A percentile compares a stretch with the other conserved stretches of the same genome.
These are phyloP conservation scores for Tephrocybe sp. DNA, from an alignment of 768 basidiomycete genomes.

Conservation along the genomic window DNA sequence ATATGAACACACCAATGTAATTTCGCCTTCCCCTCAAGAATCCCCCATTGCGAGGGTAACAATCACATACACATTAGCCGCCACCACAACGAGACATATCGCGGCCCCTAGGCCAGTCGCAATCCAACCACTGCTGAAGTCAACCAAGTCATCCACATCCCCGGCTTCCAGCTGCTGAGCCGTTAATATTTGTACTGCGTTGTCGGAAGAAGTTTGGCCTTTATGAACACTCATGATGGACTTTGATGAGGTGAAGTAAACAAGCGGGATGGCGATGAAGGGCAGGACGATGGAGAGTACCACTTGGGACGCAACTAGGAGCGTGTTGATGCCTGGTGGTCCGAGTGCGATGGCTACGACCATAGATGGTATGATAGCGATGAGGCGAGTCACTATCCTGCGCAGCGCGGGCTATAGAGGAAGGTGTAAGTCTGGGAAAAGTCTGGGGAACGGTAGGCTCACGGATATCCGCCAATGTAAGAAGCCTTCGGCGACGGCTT, in stretches of 20 bases:
- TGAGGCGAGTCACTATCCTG: conserved; percentile 77
- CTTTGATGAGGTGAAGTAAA: conserved; percentile 73
- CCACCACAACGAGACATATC: conserved; percentile 66
- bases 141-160: conserved; percentile 41
- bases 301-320: conserved; percentile 89
- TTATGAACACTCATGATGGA: conserved; percentile 70
- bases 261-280: conserved; percentile 79
- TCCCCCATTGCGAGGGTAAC: conserved; percentile 43
- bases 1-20: not conserved
- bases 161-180: conserved; percentile 23
- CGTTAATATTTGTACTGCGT: not conserved
- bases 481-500: conserved; percentile 90
- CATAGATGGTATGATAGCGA: conserved; percentile 84
- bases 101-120: conserved; percentile 48
- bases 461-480: conserved; percentile 84
- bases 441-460: conserved; percentile 22
- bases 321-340: conserved; percentile 62
- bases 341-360: conserved; percentile 76
- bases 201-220: conserved; percentile 29
- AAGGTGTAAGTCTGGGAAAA: not conserved
- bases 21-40: not conserved
- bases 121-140: conserved; percentile 64
- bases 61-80: conserved; percentile 79
- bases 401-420: conserved; percentile 64
- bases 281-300: conserved; percentile 81